Conservation (phyloP, 2,329 filamentous ascomycete genomes). For the Monilinia fructigena region DNA sequence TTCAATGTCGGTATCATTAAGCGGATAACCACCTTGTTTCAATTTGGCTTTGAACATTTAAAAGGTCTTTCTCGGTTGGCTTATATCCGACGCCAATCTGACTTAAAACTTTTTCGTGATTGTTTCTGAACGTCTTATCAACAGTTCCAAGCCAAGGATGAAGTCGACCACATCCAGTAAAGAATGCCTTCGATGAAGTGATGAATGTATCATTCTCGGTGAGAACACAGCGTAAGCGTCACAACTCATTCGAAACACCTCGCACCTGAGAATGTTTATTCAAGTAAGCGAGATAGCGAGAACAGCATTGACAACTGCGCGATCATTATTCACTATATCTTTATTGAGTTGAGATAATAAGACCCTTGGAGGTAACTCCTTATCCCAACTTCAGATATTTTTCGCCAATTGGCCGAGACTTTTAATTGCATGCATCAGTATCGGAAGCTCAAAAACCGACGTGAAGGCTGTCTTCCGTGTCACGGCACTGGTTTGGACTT, state of each 20-base stretch:
- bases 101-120: slow-evolving; percentile 28
- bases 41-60: slow-evolving; percentile 31
- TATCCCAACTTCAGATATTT: slow-evolving; percentile 31
- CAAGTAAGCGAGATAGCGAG: slow-evolving; percentile 30
- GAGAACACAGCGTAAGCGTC: slow-evolving; percentile 26
- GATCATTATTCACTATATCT: slow-evolving; percentile 24
- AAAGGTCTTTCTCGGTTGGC: slow-evolving; percentile 30
- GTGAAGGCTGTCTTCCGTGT: slow-evolving; percentile 25
- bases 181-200: slow-evolving; percentile 28
- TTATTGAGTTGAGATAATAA: slow-evolving; percentile 30
- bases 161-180: slow-evolving; percentile 27
- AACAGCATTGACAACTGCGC: slow-evolving; percentile 28
- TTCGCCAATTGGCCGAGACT: slow-evolving; percentile 27
- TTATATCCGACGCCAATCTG: slow-evolving; percentile 29
- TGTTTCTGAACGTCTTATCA: slow-evolving; percentile 30
- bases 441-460: slow-evolving; percentile 28
- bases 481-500: slow-evolving; percentile 29
- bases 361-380: slow-evolving; percentile 23
- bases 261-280: slow-evolving; percentile 1
- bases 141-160: slow-evolving; percentile 33
- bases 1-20: slow-evolving; percentile 30
- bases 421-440: slow-evolving; percentile 23
- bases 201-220: slow-evolving; percentile 24
- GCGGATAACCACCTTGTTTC: slow-evolving; percentile 24
- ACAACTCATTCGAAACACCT: slow-evolving; percentile 23